Evolutionary conservation across 2,329 filamentous ascomycete genomes (phyloP), one percentile per base, ranked within the genome.

Genomic region (Colletotrichum zoysiae): DNA sequence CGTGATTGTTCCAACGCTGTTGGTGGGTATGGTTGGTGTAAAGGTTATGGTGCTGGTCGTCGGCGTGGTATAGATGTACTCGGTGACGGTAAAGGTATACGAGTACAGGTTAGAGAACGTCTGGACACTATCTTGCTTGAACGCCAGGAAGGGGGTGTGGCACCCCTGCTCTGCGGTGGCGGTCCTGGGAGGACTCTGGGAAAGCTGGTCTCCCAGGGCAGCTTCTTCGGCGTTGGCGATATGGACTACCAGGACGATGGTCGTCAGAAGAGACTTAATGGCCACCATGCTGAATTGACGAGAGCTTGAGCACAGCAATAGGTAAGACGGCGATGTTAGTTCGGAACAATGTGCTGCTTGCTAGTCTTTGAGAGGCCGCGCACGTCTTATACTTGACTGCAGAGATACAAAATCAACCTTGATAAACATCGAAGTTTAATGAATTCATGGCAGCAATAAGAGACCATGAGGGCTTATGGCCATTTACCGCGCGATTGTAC

Each of bases 61-160:
- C 2, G 70, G 65, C n/a, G 66, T 69, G 3, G 60, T 55, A 20
- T 72, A 69, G 30, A 44, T 33, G 26, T 64, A 70, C 53, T 53
- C 56, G 5, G 66, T 69, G 53, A 72, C 59, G 16, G 70, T 65
- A 23, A 57, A 46, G 6, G 70, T 72, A 48, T 64, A 26, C 30
- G 58, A 70, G 56, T 72, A 72, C 30, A 72, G 20, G 6, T 65
- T 55, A 30, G 70, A 72, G 55, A 44, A 64, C 5, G 65, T 71
- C 44, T n/a, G 38, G 3, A 70, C 55, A 18, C 20, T 40, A 14
- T 14, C 26, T 5, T 30, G 14, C 14, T 18, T 1, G 4, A 14
- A 1, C 40, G 16, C 14, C 0, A 1, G 4, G 40, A 42, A 72
- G 48, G 70, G 59, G 18, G 65, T 72, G 55, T 69, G 70, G 70